Base-by-base conservation (phyloP, 352 stramenopile genomes). In the Pythium rishiriense region DNA sequence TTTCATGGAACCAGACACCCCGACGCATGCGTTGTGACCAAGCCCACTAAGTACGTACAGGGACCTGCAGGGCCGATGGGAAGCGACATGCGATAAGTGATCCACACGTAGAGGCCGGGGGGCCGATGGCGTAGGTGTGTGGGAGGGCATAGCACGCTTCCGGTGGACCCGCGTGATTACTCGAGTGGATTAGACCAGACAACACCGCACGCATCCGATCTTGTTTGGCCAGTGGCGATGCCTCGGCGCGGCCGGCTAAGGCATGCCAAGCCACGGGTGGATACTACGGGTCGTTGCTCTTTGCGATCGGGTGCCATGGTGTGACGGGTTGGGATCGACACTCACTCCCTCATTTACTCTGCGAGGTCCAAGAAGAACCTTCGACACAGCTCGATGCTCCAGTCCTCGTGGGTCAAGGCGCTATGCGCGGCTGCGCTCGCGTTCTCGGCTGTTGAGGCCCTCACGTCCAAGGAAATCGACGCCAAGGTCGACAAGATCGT, bases 401-500 rank as follows among this genome's bases (percentile, higher is more conserved):
- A 52, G 46, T 52, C 66, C 21, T 73, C 63, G 58, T 83, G 72
- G 69, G 12, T 72, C 31, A 54, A 69, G 9, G 54, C 65, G 10
- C 49, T 85, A 25, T 68, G 58, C 9, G 70, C 68, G 68, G 59
- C 64, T 22, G 73, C 66, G 45, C 46, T 83, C 28, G 57, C 70
- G 8, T 35, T 68, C 10, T 57, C 64, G 31, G 19, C 46, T 8
- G 25, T 52, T 10, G 9, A 35, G 11, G 46, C 46, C 9, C 24
- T 17, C 37, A 43, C 24, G 46, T 52, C 46, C 11, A 43, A 43
- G 14, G 46, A 52, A 7, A 17, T 52, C 46, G 46, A 52, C 46
- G 46, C 46, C 24, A 52, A 35, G 24, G 46, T 52, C 9, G 62
- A 86, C 48, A 64, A 68, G 31, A 90, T 93, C 57, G 70, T 91